Evolutionary conservation across 345 rosid genomes (phyloP), one percentile per base, ranked within the genome.

Genomic region (Carallia brachiata): DNA sequence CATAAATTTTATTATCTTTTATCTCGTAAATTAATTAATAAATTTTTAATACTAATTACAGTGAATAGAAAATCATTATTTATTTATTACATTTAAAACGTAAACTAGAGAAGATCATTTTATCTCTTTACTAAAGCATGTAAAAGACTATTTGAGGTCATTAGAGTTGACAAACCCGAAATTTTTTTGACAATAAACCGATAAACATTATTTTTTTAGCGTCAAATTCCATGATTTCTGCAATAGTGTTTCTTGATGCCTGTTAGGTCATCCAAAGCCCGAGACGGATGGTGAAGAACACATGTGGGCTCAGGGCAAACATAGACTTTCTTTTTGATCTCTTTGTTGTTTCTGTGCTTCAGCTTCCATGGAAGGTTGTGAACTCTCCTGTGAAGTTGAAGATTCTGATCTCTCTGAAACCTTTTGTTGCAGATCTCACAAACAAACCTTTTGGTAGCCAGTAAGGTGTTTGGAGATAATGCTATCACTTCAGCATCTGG

Each of bases 351-450:
- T 67, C 88, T 89, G 74, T 88, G 97, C 73, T 93, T 93, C 69
- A 93, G 83, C 73, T 93, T 93, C 98, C 98, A 93, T 60, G 98
- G 98, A 55, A 93, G 91, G 72, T 93, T 93, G 66, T 93, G 98
- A 3, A 97, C 97, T 84, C 98, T 87, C 78, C 93, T 85, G 71
- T 93, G 97, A 72, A 93, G 98, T 70, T 93, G 97, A 68, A 93
- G 87, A 70, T 93, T 93, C 83, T 93, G 98, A 79, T 93, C 98
- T 77, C 98, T 86, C 63, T 89, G 98, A 74, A 93, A 93, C 69
- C 98, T 91, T 77, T 90, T 93, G 82, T 86, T 93, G 71, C 98
- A 93, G 83, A 90, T 84, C 95, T 93, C 98, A 84, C 98, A 93
- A 18, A 93, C 77, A 56, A 93, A 93, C 81, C 97, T 86, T 81